These are phyloP conservation scores for Vigna trinervia DNA, from an alignment of 306 rosid species.

Conservation along the genomic window DNA sequence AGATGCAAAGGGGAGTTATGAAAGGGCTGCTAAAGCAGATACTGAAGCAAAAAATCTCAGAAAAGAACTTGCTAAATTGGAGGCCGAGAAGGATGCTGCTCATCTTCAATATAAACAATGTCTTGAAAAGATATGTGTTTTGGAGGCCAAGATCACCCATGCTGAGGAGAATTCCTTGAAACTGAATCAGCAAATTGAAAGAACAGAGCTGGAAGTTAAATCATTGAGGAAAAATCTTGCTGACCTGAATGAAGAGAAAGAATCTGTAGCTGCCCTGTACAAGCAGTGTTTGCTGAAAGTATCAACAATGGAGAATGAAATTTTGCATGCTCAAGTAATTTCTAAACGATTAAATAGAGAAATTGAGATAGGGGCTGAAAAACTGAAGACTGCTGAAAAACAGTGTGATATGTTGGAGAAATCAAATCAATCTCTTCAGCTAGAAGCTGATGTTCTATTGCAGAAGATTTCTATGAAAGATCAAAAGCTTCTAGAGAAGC, in stretches of 20 bases:
- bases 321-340: constrained; percentile 66
- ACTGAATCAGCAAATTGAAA: constrained; percentile 68
- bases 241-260: constrained; percentile 70
- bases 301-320: constrained; percentile 72
- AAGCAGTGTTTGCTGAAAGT: constrained; percentile 75
- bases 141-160: constrained; percentile 71
- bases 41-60: constrained; percentile 65
- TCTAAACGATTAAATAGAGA: constrained; percentile 61
- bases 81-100: constrained; percentile 72
- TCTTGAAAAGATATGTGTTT: constrained; percentile 72
- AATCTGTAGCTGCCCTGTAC: constrained; percentile 59
- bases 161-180: constrained; percentile 75
- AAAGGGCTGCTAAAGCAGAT: constrained; percentile 71
- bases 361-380: constrained; percentile 59
- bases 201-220: constrained; percentile 66
- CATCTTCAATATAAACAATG: constrained; percentile 64
- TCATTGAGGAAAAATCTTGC: constrained; percentile 59
- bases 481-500: constrained; percentile 76
- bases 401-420: constrained; percentile 65
- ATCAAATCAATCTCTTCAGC: constrained; percentile 73
- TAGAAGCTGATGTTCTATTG: constrained; percentile 73
- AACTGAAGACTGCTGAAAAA: constrained; percentile 66
- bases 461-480: constrained; percentile 77
- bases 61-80: constrained; percentile 66
- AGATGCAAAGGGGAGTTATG: constrained; percentile 61